A percentile compares a stretch with the other conserved stretches of the same genome.
These are phyloP conservation scores for Fusarium mundagurra DNA, from an alignment of 2,329 filamentous ascomycete species.

Conservation along the genomic window DNA sequence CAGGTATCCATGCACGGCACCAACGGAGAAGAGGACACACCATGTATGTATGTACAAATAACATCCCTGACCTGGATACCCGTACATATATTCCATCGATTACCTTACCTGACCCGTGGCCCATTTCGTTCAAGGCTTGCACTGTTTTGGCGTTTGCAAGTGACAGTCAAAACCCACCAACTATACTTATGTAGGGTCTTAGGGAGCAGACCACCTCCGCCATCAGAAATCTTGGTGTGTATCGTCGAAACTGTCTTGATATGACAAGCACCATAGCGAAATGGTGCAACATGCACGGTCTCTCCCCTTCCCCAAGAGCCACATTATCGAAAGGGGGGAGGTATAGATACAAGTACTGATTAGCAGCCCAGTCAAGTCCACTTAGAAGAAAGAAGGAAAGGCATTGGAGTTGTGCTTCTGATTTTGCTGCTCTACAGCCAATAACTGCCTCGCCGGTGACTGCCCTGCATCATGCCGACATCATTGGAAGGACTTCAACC, in stretches of 20 bases:
- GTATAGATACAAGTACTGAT: slow-evolving; percentile 21
- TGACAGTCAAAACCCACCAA: not conserved
- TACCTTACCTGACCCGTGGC: slow-evolving; percentile 14
- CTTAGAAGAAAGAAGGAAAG: slow-evolving; percentile 5
- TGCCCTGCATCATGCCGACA: slow-evolving; percentile 11
- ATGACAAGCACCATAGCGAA: slow-evolving; percentile 1
- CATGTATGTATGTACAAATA: not conserved
- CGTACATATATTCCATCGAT: slow-evolving; percentile 4
- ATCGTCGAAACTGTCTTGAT: slow-evolving; percentile 10
- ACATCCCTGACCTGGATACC: slow-evolving; percentile 15
- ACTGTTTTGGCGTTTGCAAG: slow-evolving; percentile 2
- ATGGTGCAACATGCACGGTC: slow-evolving; percentile 21
- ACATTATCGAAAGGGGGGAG: not conserved
- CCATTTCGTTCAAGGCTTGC: slow-evolving; percentile 12
- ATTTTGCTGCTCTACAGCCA: slow-evolving; percentile 20
- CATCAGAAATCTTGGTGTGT: slow-evolving; percentile 8
- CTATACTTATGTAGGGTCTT: not conserved
- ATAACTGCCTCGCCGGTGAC: slow-evolving; percentile 19
- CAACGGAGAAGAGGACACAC: not conserved
- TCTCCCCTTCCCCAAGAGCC: slow-evolving; percentile 27
- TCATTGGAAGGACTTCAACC: slow-evolving; percentile 18
- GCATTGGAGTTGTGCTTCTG: slow-evolving; percentile 23
- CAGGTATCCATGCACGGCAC: slow-evolving; percentile 12
- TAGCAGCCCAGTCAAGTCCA: slow-evolving; percentile 2
- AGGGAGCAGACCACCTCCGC: not conserved